Evolutionary conservation across 805 yeast genomes (phyloP).

Genomic region (Lipomyces sp.): DNA sequence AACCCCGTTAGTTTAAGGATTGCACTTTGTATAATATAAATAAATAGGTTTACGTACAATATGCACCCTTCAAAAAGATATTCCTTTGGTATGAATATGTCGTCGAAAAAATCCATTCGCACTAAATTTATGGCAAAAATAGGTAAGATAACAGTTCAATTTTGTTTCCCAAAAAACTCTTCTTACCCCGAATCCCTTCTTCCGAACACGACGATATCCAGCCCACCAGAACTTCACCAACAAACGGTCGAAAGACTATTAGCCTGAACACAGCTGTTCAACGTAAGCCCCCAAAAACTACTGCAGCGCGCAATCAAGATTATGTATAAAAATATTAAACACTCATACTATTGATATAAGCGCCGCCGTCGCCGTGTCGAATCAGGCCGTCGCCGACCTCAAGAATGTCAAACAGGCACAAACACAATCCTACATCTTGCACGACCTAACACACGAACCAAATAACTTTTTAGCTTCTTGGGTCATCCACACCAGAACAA

Average conservation of each 20-base stretch:
- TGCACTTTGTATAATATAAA: not conserved
- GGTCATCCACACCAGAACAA: not conserved
- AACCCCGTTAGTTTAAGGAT: not conserved
- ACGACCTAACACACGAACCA: constrained; percentile 52
- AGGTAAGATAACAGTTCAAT: not conserved
- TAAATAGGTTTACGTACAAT: constrained; percentile 49
- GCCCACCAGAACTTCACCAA: constrained; percentile 90
- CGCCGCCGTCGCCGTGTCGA: constrained; percentile 93
- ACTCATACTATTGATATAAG: constrained; percentile 33
- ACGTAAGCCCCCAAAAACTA: not conserved
- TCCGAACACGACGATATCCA: constrained; percentile 88
- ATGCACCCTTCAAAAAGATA: constrained; percentile 78
- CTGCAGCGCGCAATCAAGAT: too few species aligned
- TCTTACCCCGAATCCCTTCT: constrained; percentile 74
- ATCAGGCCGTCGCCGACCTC: constrained; percentile 86
- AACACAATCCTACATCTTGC: constrained; percentile 80
- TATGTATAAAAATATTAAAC: not conserved
- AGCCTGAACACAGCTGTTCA: constrained; percentile 64
- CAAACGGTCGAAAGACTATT: constrained; percentile 88
- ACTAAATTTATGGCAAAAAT: constrained; percentile 42
- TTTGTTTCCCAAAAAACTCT: constrained; percentile 27
- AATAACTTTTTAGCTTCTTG: not conserved
- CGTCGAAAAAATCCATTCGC: constrained; percentile 86
- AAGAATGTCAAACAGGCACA: constrained; percentile 81
- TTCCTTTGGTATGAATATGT: constrained; percentile 83